Evolutionary conservation across 2,329 filamentous ascomycete genomes (phyloP), one percentile per base, ranked within the genome.

Genomic region (Microascus cirrosus): DNA sequence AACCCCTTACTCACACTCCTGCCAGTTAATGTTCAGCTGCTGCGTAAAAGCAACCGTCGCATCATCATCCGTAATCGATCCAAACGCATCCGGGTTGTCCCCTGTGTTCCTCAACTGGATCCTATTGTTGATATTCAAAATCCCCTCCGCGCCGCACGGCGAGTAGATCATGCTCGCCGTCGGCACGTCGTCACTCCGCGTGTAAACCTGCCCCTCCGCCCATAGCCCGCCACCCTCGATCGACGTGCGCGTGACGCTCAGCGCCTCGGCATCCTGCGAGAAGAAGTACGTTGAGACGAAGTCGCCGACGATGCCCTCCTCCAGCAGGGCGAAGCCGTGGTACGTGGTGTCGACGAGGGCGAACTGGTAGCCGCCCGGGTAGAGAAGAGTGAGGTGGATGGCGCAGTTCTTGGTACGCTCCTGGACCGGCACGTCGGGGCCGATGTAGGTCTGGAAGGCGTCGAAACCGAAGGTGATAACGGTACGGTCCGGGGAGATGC

Each of bases 271-370:
- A 56, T 75, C 74, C 65, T 77, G 73, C 48, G 69, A 72, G 68
- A 77, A 77, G 68, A 73, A 77, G 67, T 76, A 77, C 51, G 74
- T 76, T 64, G 71, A 74, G 63, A 70, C 73, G 66, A 76, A 76
- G 55, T 68, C 72, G 32, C 74, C 74, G 7, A 71, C 74, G 55
- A 76, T 70, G 45, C 73, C 73, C 56, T 63, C 57, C 55, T 77
- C 74, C n/a, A 77, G 71, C 65, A 74, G 73, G 1, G 74, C 74
- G 60, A 73, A 77, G 59, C 74, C 74, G 69, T 76, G 74, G 68
- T 77, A 77, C n/a, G 74, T 76, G 61, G 71, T 73, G 63, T 76
- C 73, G 48, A 77, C 70, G 22, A 76, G 68, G 53, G 74, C 66
- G 66, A 73, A 77, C 65, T 76, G 74, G 68, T 75, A 77, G 60